Base-by-base conservation (phyloP, 129 eudicot species). In the Deinandra increscens region DNA sequence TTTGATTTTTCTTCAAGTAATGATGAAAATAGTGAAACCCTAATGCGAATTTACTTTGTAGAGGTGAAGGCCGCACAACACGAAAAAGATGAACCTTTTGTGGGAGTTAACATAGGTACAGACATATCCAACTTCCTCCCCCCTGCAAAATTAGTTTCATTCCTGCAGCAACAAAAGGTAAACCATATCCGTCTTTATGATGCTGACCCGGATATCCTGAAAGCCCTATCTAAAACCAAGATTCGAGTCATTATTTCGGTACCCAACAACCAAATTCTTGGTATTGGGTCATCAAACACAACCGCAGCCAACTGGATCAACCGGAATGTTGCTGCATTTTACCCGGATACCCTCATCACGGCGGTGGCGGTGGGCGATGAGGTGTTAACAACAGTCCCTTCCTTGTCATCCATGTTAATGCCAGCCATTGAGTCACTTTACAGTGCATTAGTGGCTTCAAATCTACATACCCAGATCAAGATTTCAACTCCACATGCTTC, bases 21-120 rank as follows among this genome's bases (percentile, higher is more conserved):
- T 17, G 11, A 31, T 54, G 60, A 69, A 60, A 61, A 5, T 0
- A 55, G 42, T 33, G 74, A 75, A 44, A 44, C 70, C 67, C 76
- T 70, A 34, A 51, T 76, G 46, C n/a, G 14, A 45, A n/a, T 58
- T 22, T 37, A 51, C 33, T 17, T 34, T 71, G 88, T 86, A 87
- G 96, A 62, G 72, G 79, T 81, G 41, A 81, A 80, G 78, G 82
- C n/a, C n/a, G n/a, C 63, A 17, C 88, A 84, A 61, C 82, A 80
- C 68, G 80, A 44, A 15, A 75, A 69, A 63, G 88, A 85, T 23
- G 88, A 76, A 75, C 95, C 97, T 37, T 93, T 81, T 77, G 97
- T 89, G 67, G 99, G 99, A 60, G 95, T 93, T 38, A 89, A 89
- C 86, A 79, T 93, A 13, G 99, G 99, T 59, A 89, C 99, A 22